These are phyloP conservation scores for Wickerhamomyces sp. DNA, from an alignment of 1,139 yeast species.

Conservation along the genomic window DNA sequence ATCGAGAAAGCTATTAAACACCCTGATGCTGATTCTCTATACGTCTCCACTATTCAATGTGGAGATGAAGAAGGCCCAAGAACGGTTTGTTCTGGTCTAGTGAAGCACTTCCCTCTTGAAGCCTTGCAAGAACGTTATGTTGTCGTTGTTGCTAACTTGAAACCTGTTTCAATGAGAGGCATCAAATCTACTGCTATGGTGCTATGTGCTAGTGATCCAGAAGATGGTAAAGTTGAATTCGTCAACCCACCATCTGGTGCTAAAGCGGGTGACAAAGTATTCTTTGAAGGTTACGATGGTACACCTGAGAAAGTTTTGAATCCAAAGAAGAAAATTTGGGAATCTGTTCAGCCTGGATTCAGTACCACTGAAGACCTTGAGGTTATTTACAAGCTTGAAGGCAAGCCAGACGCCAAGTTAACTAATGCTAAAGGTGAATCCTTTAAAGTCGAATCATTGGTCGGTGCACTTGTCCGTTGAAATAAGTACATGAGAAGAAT, in stretches of 20 bases:
- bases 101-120: slow-evolving; percentile 69
- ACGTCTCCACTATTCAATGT: slow-evolving; percentile 92
- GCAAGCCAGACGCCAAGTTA: slow-evolving; percentile 70
- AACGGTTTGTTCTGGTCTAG: slow-evolving; percentile 95
- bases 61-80: slow-evolving; percentile 97
- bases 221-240: slow-evolving; percentile 84
- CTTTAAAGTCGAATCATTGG: slow-evolving; percentile 64
- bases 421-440: slow-evolving; percentile 71
- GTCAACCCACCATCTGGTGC: slow-evolving; percentile 95
- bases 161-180: slow-evolving; percentile 93
- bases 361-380: slow-evolving; percentile 71
- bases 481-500: too few relatives aligned
- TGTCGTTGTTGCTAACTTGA: slow-evolving; percentile 80
- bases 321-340: slow-evolving; percentile 99
- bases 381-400: slow-evolving; percentile 76
- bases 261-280: slow-evolving; percentile 92
- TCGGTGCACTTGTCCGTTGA: slow-evolving; percentile 69
- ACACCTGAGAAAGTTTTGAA: slow-evolving; percentile 89
- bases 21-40: slow-evolving; percentile 95
- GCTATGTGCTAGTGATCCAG: slow-evolving; percentile 77
- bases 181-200: slow-evolving; percentile 96
- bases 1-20: slow-evolving; percentile 95
- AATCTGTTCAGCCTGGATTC: slow-evolving; percentile 87
- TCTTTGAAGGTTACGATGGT: slow-evolving; percentile 86
- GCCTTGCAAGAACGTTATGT: slow-evolving; percentile 80